phyloP scores from a whole-genome alignment of 371 early-diverging fungal species.

The Mortierella sp. region DNA sequence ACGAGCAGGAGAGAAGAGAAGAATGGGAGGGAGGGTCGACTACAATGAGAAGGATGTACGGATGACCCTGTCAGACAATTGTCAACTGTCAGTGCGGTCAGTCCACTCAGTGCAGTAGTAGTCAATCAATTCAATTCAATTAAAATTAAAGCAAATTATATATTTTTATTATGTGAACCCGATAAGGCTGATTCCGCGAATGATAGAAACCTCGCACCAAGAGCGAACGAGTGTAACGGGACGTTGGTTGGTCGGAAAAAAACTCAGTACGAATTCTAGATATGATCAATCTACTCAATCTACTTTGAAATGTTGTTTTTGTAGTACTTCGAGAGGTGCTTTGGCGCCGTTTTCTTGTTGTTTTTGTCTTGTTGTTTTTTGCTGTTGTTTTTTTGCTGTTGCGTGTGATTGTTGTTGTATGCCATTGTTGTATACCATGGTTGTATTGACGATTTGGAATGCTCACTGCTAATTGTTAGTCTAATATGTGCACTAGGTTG shows the following conservation, averaged over 20 bases:
- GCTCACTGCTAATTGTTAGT: neutral
- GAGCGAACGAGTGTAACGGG: too few relatives aligned
- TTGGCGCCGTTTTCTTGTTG: neutral
- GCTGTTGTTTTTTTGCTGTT: neutral
- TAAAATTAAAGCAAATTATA: neutral
- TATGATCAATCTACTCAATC: neutral
- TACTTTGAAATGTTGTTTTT: neutral
- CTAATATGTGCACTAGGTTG: neutral
- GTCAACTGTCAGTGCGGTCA: neutral
- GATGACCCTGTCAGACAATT: conserved; percentile 1
- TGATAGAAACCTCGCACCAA: neutral
- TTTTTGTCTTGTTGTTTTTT: too few relatives aligned
- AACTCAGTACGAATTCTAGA: too few relatives aligned
- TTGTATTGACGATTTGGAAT: neutral
- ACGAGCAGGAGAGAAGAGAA: neutral
- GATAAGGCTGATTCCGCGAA: neutral
- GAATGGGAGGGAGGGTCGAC: neutral
- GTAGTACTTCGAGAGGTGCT: neutral
- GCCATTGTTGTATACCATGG: neutral
- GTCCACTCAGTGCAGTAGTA: neutral
- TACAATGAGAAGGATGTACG: neutral
- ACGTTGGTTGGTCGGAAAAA: neutral
- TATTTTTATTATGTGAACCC: neutral
- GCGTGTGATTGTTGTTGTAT: neutral
- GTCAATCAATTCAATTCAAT: neutral